phyloP scores from a whole-genome alignment of 2,329 filamentous ascomycete species.

The Thielaviopsis euricoi region DNA sequence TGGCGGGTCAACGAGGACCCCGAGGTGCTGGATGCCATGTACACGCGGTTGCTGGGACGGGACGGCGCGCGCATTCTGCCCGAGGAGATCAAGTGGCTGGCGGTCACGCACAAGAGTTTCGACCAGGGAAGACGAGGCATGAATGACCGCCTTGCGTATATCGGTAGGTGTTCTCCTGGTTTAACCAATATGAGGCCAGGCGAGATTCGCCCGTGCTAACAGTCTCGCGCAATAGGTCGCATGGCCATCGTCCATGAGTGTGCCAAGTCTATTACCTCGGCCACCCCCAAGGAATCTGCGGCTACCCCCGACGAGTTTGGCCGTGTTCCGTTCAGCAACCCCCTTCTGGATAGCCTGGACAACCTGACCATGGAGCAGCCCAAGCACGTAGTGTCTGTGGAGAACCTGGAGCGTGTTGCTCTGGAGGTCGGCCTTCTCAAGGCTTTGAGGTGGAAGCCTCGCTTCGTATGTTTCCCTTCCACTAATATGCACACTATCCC shows the following conservation, averaged over 20 bases:
- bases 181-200: no score
- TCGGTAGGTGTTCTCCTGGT: conserved; percentile 12
- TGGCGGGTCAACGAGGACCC: conserved; percentile 66
- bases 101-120: conserved; percentile 95
- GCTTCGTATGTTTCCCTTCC: conserved; percentile 41
- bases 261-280: conserved; percentile 40
- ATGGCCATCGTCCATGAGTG: conserved; percentile 17
- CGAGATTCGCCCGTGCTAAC: conserved; percentile 3
- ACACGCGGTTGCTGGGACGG: conserved; percentile 57
- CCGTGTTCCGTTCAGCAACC: conserved; percentile 51
- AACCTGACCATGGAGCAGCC: conserved; percentile 50
- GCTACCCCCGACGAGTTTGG: conserved; percentile 30
- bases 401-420: conserved; percentile 52
- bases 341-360: conserved; percentile 54
- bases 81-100: conserved; percentile 92
- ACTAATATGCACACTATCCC: background rate
- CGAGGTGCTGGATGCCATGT: conserved; percentile 57
- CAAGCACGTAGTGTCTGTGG: conserved; percentile 42
- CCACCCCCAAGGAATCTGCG: conserved; percentile 16
- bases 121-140: conserved; percentile 88
- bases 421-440: conserved; percentile 51
- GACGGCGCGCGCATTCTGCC: conserved; percentile 58
- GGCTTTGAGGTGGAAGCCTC: conserved; percentile 80
- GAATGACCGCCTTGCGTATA: conserved; percentile 68
- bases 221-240: conserved; percentile 14